These are phyloP conservation scores for Neurospora sp. DNA, from an alignment of 495 filamentous ascomycete species.

Conservation along the genomic window DNA sequence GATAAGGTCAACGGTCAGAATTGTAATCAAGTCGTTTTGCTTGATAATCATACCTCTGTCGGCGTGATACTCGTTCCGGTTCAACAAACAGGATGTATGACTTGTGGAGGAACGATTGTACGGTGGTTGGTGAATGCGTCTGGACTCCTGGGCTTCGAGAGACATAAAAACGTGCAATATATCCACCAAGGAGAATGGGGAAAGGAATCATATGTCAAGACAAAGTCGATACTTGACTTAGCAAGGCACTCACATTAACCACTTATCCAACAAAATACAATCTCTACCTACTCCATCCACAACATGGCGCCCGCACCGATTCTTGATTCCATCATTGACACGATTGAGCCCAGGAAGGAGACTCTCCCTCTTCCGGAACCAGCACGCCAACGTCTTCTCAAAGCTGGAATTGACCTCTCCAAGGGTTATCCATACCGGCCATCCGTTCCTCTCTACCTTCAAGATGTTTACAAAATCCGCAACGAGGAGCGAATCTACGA, in stretches of 20 bases:
- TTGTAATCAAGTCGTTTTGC: neutral
- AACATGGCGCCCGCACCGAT: conserved; percentile 41
- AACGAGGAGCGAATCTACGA: conserved; percentile 45
- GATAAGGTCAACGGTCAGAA: neutral
- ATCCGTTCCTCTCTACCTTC: conserved; percentile 50
- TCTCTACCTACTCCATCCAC: neutral
- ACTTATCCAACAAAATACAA: neutral
- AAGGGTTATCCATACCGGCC: conserved; percentile 60
- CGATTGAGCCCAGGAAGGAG: conserved; percentile 50
- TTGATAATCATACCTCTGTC: conserved; percentile 2
- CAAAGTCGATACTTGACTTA: neutral
- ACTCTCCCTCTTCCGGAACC: conserved; percentile 46
- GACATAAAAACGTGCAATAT: neutral
- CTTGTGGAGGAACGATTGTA: neutral
- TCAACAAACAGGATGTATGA: neutral
- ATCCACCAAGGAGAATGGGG: neutral
- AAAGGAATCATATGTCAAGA: neutral
- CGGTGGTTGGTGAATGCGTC: neutral
- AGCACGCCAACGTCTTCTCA: conserved; percentile 46
- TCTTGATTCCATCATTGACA: conserved; percentile 48
- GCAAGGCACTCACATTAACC: neutral
- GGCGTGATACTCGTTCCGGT: neutral
- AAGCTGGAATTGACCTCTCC: conserved; percentile 53
- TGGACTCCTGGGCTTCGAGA: neutral
- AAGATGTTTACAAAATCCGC: conserved; percentile 56